Conservation (phyloP, 176 grass and related monocot species). For the Hordeum vulgare region MorexV3_pseudomolecules_assembly NC_058518.1:259897325-259897824, state of each 20-base stretch:
- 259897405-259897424: background rate
- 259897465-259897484: background rate
- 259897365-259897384: background rate
- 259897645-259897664: conserved; percentile 76
- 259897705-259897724: conserved; percentile 37
- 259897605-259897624: conserved; percentile 12
- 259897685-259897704: conserved; percentile 23
- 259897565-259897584: conserved; percentile 73
- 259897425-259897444: background rate
- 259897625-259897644: conserved; percentile 60
- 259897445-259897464: background rate
- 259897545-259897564: conserved; percentile 82
- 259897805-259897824: conserved; percentile 25
- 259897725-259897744: conserved; percentile 54
- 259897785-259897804: conserved; percentile 23
- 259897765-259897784: conserved; percentile 11
- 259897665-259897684: conserved; percentile 5
- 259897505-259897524: conserved; percentile 7
- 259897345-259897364: background rate
- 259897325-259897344: background rate
- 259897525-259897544: conserved; percentile 32
- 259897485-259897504: background rate
- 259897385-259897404: background rate
- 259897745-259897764: conserved; percentile 15
- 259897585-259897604: conserved; percentile 17